Evolutionary conservation across 108 stramenopile genomes (phyloP).

Genomic region (Cyclostephanos tholiformis): DNA sequence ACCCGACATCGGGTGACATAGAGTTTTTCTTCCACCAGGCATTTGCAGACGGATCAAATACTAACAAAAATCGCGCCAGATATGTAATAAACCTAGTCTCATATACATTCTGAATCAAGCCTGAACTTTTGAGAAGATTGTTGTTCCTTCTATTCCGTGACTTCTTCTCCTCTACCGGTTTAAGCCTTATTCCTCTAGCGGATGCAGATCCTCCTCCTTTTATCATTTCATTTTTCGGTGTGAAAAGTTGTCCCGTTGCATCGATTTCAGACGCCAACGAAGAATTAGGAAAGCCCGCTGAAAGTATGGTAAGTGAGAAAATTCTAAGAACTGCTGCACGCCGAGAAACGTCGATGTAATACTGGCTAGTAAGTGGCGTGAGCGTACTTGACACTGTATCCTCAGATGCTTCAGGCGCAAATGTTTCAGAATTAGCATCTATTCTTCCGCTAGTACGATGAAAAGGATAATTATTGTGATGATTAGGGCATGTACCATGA

Average conservation of each 20-base stretch:
- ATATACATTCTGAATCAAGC: constrained; percentile 76
- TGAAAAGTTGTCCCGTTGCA: constrained; percentile 57
- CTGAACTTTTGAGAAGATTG: constrained; percentile 31
- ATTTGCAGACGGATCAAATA: constrained; percentile 76
- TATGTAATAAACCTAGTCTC: constrained; percentile 82
- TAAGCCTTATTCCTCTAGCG: constrained; percentile 51
- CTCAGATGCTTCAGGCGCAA: neutral
- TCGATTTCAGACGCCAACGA: constrained; percentile 57
- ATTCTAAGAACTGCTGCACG: constrained; percentile 6
- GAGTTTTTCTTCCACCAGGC: constrained; percentile 68
- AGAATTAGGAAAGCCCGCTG: constrained; percentile 3
- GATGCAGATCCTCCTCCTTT: constrained; percentile 58
- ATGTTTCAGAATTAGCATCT: neutral
- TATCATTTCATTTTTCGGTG: constrained; percentile 70
- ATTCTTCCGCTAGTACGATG: neutral
- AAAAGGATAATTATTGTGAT: neutral
- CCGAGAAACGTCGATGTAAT: constrained; percentile 4
- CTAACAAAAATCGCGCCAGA: constrained; percentile 79
- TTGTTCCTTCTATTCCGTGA: constrained; percentile 11
- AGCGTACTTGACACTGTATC: constrained; percentile 1
- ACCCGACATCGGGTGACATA: neutral
- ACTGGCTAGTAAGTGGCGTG: neutral
- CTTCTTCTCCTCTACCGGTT: constrained; percentile 6
- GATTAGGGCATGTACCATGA: constrained; percentile 1
- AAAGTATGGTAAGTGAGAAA: neutral